Base-by-base conservation (phyloP, 2,329 filamentous ascomycete genomes). In the Canariomyces notabilis region DNA sequence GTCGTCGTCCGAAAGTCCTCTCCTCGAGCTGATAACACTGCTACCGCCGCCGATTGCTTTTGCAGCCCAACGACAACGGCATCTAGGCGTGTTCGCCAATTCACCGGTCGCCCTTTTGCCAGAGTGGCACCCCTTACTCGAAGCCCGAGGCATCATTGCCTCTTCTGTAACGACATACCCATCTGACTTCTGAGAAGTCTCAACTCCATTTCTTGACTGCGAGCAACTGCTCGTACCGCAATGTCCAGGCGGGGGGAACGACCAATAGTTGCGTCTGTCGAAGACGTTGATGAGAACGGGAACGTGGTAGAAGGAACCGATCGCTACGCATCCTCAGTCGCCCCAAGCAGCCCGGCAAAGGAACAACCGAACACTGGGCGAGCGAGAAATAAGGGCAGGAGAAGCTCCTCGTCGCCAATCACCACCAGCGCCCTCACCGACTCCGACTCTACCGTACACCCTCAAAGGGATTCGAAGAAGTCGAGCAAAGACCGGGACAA, bases 291-390 rank as follows among this genome's bases (percentile, higher is more conserved):
- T 57, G 74, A 77, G 41, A 64, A 67, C 11, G 73, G 68, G 33
- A 71, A 70, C 44, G 61, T 67, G 29, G 59, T 67, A 15, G 61
- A 65, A 42, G 64, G 61, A 37, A 67, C 66, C 16, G 60, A 59
- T 50, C 63, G 64, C 48, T 79, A 77, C 62, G 75, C 76, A 53
- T 64, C 64, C 26, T 75, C 73, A 22, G 63, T 68, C 42, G 69
- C 68, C 39, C 49, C 52, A 23, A 39, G 47, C 22, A 71, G 69
- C 53, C 70, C 72, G 8, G 60, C 57, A 41, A 76, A 73, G 52
- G 69, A 77, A 56, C 68, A 67, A 23, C 70, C 76, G 57, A 79
- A 79, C 59, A 77, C 71, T 16, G 62, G 74, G 52, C 74, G 70
- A 58, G 65, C 71, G 35, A 70, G 73, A 50, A 70, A 72, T 34